These are phyloP conservation scores for Cryphonectria nitschkei DNA, from an alignment of 2,329 filamentous ascomycete species.

Conservation along the genomic window DNA sequence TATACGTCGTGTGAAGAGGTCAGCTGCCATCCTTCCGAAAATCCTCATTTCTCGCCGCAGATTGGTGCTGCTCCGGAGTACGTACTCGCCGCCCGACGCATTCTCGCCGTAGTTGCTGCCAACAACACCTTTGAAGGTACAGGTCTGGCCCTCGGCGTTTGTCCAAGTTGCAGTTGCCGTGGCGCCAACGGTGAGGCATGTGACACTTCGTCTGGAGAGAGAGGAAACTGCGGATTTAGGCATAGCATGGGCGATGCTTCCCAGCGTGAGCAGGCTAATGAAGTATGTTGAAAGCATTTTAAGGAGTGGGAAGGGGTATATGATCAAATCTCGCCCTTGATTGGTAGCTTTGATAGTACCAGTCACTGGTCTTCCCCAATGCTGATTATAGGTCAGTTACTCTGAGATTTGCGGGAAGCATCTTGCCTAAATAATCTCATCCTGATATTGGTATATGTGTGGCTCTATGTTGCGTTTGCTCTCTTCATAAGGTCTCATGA, in stretches of 20 bases:
- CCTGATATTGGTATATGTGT: not conserved
- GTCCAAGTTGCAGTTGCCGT: slow-evolving; percentile 52
- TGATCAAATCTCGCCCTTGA: not conserved
- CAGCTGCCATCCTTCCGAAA: not conserved
- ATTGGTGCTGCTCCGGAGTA: not conserved
- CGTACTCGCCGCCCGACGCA: slow-evolving; percentile 48
- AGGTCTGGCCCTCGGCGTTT: slow-evolving; percentile 46
- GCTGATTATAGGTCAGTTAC: no score
- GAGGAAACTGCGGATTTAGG: slow-evolving; percentile 14
- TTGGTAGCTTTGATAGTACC: not conserved
- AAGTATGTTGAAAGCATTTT: slow-evolving; percentile 5
- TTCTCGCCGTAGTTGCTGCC: slow-evolving; percentile 54
- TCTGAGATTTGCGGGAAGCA: not conserved
- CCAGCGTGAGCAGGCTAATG: slow-evolving; percentile 7
- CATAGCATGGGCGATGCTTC: slow-evolving; percentile 3
- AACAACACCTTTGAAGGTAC: slow-evolving; percentile 48
- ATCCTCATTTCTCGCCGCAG: not conserved
- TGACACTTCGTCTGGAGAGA: slow-evolving; percentile 38
- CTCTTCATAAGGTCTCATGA: not conserved
- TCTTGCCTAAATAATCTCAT: not conserved
- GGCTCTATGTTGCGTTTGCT: not conserved
- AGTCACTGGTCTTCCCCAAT: no score
- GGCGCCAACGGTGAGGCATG: slow-evolving; percentile 44
- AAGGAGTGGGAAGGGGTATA: not conserved
- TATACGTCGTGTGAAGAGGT: not conserved